phyloP scores from a whole-genome alignment of 345 rosid genomes.

The Eucalyptus globulus region DNA sequence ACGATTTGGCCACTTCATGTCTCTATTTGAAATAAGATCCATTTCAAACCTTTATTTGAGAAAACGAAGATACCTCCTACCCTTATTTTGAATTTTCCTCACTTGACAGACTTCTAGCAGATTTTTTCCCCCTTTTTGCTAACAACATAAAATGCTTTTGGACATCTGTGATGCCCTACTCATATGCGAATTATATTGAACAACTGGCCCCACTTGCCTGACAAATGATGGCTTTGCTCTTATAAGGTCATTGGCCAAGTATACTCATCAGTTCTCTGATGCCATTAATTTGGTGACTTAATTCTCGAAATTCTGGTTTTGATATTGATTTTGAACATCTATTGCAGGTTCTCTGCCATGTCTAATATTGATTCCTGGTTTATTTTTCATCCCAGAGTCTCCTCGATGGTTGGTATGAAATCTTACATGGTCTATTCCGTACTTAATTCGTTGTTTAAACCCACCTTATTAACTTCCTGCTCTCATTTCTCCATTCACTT shows the following conservation, averaged over 20 bases:
- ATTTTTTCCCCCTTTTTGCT: background rate
- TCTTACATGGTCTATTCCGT: background rate
- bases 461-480: conserved; percentile 1
- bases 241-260: background rate
- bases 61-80: no score
- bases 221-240: background rate
- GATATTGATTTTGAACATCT: background rate
- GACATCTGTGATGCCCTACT: background rate
- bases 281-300: background rate
- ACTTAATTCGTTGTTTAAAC: conserved; percentile 13
- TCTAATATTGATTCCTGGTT: conserved; percentile 51
- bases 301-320: background rate
- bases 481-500: background rate
- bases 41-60: no score
- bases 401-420: conserved; percentile 70
- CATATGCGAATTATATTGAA: background rate
- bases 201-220: background rate
- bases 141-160: background rate
- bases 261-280: background rate
- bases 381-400: conserved; percentile 75
- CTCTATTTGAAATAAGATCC: no score
- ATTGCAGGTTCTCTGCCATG: conserved; percentile 60
- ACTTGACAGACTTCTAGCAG: background rate
- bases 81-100: no score
- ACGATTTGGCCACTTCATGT: no score